Conservation (phyloP, 2,329 filamentous ascomycete genomes). For the Colletotrichum lentis region DNA sequence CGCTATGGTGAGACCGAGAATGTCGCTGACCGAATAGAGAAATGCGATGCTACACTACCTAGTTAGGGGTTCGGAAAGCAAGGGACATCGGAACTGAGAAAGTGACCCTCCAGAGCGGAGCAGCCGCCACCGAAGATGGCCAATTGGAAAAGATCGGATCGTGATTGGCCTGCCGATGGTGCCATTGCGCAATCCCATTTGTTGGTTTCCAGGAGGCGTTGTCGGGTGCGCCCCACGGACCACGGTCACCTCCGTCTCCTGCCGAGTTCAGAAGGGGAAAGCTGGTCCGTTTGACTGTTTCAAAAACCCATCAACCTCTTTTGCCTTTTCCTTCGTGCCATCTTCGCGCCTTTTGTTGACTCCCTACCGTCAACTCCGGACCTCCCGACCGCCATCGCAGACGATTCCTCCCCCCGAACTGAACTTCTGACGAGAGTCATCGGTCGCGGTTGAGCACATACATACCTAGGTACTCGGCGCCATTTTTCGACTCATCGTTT, state of each 20-base stretch:
- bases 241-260: conserved; percentile 35
- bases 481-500: not conserved
- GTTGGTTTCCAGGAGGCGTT: conserved; percentile 4
- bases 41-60: not conserved
- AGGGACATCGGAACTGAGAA: too few relatives aligned
- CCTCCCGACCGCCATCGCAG: conserved; percentile 6
- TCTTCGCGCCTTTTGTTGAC: conserved; percentile 1
- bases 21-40: conserved; percentile 17
- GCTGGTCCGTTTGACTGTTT: conserved; percentile 37
- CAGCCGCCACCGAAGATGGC: conserved; percentile 26
- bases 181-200: conserved; percentile 25
- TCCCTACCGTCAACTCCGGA: conserved; percentile 16
- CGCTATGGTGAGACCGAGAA: not conserved
- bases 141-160: conserved; percentile 24
- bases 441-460: conserved; percentile 12
- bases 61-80: conserved; percentile 2
- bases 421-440: not conserved
- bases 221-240: conserved; percentile 21
- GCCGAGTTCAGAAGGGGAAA: conserved; percentile 30
- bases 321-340: conserved; percentile 19
- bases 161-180: conserved; percentile 23
- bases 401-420: conserved; percentile 7
- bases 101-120: conserved; percentile 15
- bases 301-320: conserved; percentile 29
- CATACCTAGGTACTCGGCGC: not conserved